Evolutionary conservation across 176 grass and related monocot species (phyloP).

Genomic region (Elymus sibiricus): DNA sequence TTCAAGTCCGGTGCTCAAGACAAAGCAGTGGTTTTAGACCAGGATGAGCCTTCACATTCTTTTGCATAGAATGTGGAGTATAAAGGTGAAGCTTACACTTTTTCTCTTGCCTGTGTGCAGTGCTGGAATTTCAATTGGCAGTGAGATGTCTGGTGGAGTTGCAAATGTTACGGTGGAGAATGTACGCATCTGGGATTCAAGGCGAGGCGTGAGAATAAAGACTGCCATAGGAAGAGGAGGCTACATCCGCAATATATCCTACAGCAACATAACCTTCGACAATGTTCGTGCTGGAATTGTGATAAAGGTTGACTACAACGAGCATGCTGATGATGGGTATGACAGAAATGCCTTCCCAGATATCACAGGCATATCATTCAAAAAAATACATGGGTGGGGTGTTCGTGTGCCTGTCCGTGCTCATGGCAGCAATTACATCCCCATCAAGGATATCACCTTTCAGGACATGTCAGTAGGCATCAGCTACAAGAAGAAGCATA

Average conservation of each 20-base stretch:
- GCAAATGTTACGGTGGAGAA: slow-evolving; percentile 76
- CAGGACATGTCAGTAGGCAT: slow-evolving; percentile 73
- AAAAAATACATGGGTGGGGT: slow-evolving; percentile 59
- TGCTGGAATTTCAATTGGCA: slow-evolving; percentile 94
- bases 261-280: slow-evolving; percentile 68
- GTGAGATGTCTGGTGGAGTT: slow-evolving; percentile 94
- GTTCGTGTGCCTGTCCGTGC: slow-evolving; percentile 87
- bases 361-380: slow-evolving; percentile 66
- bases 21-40: background rate
- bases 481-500: slow-evolving; percentile 97
- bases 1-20: slow-evolving; percentile 7
- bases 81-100: slow-evolving; percentile 13
- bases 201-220: slow-evolving; percentile 78
- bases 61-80: slow-evolving; percentile 10
- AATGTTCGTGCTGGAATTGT: slow-evolving; percentile 66
- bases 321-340: slow-evolving; percentile 80
- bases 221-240: slow-evolving; percentile 76
- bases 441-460: slow-evolving; percentile 67
- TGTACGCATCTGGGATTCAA: slow-evolving; percentile 68
- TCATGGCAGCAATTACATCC: slow-evolving; percentile 79
- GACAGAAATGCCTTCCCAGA: slow-evolving; percentile 56
- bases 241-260: slow-evolving; percentile 67
- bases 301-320: slow-evolving; percentile 84
- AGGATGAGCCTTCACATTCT: background rate
- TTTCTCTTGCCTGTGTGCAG: slow-evolving; percentile 36